Conservation (phyloP, 1,284 basidiomycete genomes). For the Ustilago nuda region DNA sequence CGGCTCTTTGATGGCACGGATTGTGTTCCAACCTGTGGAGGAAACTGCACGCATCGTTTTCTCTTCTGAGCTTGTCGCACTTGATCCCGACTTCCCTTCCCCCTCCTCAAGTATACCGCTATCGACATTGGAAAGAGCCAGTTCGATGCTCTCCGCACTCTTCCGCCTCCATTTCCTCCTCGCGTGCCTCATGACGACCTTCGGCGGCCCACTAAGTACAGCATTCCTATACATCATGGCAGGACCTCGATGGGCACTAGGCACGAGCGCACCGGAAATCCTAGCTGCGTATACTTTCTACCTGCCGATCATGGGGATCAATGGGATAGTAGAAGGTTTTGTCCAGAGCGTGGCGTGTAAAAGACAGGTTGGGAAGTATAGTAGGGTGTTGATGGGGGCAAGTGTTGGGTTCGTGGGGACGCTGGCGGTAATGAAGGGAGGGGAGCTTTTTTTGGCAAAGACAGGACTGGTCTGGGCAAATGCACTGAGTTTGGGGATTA, state of each 20-base stretch:
- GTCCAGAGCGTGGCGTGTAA: conserved; percentile 55
- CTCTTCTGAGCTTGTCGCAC: conserved; percentile 15
- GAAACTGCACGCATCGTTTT: conserved; percentile 62
- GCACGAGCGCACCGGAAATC: conserved; percentile 57
- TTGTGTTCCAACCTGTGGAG: conserved; percentile 67
- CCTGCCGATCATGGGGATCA: conserved; percentile 65
- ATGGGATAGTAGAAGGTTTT: conserved; percentile 66
- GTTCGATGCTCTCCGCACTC: conserved; percentile 41
- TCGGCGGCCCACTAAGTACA: conserved; percentile 54
- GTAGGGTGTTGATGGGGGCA: conserved; percentile 46
- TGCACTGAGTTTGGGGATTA: conserved; percentile 21
- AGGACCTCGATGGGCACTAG: conserved; percentile 56
- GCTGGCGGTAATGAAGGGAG: conserved; percentile 15
- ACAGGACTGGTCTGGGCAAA: conserved; percentile 51
- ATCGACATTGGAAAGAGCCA: neutral
- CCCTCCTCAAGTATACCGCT: neutral
- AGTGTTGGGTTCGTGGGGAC: conserved; percentile 51
- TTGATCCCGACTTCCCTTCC: conserved; percentile 8
- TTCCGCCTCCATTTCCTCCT: conserved; percentile 57
- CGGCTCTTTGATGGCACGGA: conserved; percentile 63
- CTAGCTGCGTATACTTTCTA: conserved; percentile 61
- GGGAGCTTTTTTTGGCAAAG: conserved; percentile 8
- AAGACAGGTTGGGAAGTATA: conserved; percentile 49
- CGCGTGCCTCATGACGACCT: conserved; percentile 42
- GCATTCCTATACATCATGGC: conserved; percentile 60